Base-by-base conservation (phyloP, 768 basidiomycete species). In the Clavulina sp. region DNA sequence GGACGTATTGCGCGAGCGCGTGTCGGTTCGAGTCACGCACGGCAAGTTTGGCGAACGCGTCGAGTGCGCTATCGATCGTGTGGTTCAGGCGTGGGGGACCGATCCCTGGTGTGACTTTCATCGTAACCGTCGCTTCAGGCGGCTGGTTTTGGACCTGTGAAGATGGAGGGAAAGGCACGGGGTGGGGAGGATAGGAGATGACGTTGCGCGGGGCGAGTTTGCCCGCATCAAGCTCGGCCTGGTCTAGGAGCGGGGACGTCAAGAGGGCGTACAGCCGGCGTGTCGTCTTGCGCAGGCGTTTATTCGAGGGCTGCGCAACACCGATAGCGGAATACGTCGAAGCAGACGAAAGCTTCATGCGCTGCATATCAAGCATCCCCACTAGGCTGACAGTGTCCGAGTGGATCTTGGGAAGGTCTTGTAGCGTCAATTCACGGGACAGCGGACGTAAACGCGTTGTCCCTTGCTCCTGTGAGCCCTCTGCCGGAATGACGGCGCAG, bases 11-110 rank as follows among this genome's bases (percentile, higher is more conserved):
- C 18, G 80, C 71, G 48, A 95, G 69, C 29, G 81, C 66, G 57
- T 78, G 75, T 24, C 93, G 80, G 61, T 89, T 93, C 30, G 69
- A 66, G 64, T 97, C 93, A 18, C 69, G 65, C 47, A 83, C 80
- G 31, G 78, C 75, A 52, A 95, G 65, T 36, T 78, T 76, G n/a
- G 83, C 80, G 59, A 91, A 84, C 2, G 79, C 77, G 54, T 93
- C 85, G 49, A 96, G 69, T n/a, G 87, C 85, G 30, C 76, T 66
- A 57, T 91, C 85, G 5, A 77, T 70, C 33, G 80, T 68, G n/a
- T n/a, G n/a, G 24, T 70, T 9, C 13, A 56, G 60, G 0, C 81
- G 76, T 21, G 82, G 81, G 53, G 69, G 75, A 24, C 67, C 61
- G 51, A 62, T 64, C 28, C 65, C 65, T 4, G 29, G 9, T 4